A percentile compares a stretch with the other conserved stretches of the same genome.
phyloP scores from a whole-genome alignment of 768 basidiomycete species.

The Psilocybe sp. region DNA sequence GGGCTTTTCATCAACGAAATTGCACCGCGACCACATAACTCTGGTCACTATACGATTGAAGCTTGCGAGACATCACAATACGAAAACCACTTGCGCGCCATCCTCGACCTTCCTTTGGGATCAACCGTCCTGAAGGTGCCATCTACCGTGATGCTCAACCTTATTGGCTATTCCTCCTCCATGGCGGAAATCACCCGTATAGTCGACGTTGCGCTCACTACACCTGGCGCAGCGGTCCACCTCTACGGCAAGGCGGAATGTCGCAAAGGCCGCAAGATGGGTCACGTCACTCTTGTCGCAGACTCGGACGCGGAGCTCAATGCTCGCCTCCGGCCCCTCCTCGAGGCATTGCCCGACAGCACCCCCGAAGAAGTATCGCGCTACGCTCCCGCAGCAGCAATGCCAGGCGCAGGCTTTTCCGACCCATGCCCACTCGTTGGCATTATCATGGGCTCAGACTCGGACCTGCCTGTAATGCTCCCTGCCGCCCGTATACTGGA shows the following conservation, averaged over 20 bases:
- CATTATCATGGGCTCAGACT: constrained; percentile 98
- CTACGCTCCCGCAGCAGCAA: constrained; percentile 46
- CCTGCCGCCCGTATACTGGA: constrained; percentile 85
- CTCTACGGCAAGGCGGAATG: constrained; percentile 93
- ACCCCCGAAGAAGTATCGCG: constrained; percentile 45
- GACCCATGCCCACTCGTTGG: constrained; percentile 77
- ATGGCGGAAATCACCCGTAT: constrained; percentile 58
- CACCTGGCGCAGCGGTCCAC: constrained; percentile 80
- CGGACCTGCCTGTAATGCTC: constrained; percentile 92
- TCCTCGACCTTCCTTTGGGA: constrained; percentile 86
- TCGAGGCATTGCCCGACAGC: constrained; percentile 56
- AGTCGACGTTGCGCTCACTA: constrained; percentile 55
- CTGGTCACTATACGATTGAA: constrained; percentile 98
- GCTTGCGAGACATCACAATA: constrained; percentile 96
- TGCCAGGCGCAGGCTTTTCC: constrained; percentile 50
- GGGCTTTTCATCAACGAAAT: constrained; percentile 90
- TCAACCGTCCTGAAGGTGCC: constrained; percentile 86
- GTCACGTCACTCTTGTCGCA: constrained; percentile 90
- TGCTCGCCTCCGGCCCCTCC: constrained; percentile 67
- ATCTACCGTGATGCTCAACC: constrained; percentile 88
- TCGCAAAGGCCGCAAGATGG: constrained; percentile 94
- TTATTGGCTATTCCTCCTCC: constrained; percentile 78
- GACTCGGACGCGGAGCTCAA: constrained; percentile 74
- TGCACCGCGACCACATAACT: constrained; percentile 97
- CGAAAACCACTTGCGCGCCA: constrained; percentile 94